Evolutionary conservation across 768 basidiomycete genomes (phyloP).

Genomic region (Psilocybe tampanensis): DNA sequence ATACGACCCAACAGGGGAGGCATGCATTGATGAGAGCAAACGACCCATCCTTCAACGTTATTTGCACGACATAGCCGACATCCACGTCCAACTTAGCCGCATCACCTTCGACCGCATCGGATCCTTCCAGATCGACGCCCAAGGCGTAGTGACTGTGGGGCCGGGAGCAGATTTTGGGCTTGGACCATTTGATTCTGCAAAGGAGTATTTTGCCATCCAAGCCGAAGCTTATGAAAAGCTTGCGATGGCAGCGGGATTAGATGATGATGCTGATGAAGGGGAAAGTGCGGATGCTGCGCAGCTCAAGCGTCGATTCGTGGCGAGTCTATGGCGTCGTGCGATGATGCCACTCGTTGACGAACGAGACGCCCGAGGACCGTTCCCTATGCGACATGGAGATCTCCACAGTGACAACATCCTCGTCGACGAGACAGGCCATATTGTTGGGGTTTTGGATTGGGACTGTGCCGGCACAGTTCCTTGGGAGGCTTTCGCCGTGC

Average conservation of each 20-base stretch:
- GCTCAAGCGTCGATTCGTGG: conserved; percentile 39
- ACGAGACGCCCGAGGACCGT: conserved; percentile 39
- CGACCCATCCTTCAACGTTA: conserved; percentile 39
- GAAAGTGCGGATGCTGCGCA: conserved; percentile 26
- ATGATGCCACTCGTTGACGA: conserved; percentile 44
- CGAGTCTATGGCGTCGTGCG: conserved; percentile 40
- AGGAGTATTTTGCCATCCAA: conserved; percentile 40
- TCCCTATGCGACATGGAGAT: conserved; percentile 45
- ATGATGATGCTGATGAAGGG: conserved; percentile 27
- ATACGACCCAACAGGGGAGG: conserved; percentile 18
- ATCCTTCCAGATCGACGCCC: conserved; percentile 36
- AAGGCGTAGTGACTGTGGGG: conserved; percentile 37
- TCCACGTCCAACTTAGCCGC: conserved; percentile 41
- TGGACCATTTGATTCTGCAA: conserved; percentile 40
- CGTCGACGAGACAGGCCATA: conserved; percentile 41
- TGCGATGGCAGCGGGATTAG: conserved; percentile 34
- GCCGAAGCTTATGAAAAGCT: conserved; percentile 43
- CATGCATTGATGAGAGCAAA: conserved; percentile 34
- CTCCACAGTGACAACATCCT: conserved; percentile 44
- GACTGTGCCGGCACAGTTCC: conserved; percentile 46
- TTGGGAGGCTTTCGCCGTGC: conserved; percentile 45
- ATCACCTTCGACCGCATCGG: conserved; percentile 43
- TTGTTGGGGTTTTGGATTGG: conserved; percentile 44
- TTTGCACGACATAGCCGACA: conserved; percentile 41
- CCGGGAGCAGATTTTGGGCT: conserved; percentile 45